Conservation (phyloP, 2,329 filamentous ascomycete genomes). For the Chaetomium sp. region DNA sequence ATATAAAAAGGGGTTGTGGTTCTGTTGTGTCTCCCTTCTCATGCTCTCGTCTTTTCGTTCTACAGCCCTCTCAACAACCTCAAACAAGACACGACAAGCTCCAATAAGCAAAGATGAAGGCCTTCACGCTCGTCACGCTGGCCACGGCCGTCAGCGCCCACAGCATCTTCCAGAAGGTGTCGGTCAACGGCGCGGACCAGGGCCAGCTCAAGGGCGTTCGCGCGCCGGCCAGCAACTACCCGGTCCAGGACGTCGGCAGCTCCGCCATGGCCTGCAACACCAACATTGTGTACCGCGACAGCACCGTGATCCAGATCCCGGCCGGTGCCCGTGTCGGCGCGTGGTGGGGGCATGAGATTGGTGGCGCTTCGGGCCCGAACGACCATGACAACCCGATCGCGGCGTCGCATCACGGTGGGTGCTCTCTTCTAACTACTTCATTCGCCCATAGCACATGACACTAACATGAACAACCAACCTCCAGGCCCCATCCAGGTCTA, state of each 20-base stretch:
- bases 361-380: conserved; percentile 33
- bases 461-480: conserved; percentile 14
- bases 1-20: too few relatives aligned
- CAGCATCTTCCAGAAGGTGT: conserved; percentile 33
- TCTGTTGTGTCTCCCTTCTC: too few relatives aligned
- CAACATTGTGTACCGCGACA: conserved; percentile 21
- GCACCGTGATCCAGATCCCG: conserved; percentile 23
- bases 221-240: conserved; percentile 43
- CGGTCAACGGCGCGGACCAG: conserved; percentile 42
- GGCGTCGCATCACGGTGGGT: conserved; percentile 35
- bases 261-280: conserved; percentile 25
- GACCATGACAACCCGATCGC: conserved; percentile 38
- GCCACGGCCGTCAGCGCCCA: conserved; percentile 21
- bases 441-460: too few relatives aligned
- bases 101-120: conserved; percentile 18
- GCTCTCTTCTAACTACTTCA: neutral
- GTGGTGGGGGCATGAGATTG: conserved; percentile 39
- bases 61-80: neutral
- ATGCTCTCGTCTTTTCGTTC: too few relatives aligned
- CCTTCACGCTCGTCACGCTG: conserved; percentile 17
- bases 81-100: neutral
- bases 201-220: conserved; percentile 45
- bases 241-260: conserved; percentile 23
- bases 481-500: conserved; percentile 42
- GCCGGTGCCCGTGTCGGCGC: conserved; percentile 37